Base-by-base conservation (phyloP, 2,329 filamentous ascomycete genomes). In the Lasiodiplodia hormozganensis region DNA sequence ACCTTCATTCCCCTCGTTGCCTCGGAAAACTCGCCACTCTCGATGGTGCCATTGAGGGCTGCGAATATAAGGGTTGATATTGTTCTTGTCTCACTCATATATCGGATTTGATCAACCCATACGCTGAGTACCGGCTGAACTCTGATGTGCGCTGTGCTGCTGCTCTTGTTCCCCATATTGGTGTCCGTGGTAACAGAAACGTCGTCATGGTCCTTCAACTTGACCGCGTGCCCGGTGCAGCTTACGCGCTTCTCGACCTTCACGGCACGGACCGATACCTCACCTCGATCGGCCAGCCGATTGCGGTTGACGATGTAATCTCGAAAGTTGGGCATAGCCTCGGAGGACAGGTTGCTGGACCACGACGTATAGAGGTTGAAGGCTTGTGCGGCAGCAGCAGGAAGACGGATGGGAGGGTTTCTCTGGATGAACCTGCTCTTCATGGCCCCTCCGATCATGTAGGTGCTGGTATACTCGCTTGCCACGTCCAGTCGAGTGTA, bases 21-120 rank as follows among this genome's bases (percentile, higher is more conserved):
- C 18, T 31, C 21, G 4, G 51, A 65, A 7, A 12, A 34, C n/a
- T 28, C 34, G 36, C 67, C 67, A 0, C 25, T 38, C 43, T 64
- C 57, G 16, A 68, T 68, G 11, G 31, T 65, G 34, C 57, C 67
- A 18, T 68, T 68, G 6, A 65, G 23, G 25, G 51, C 23, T 21
- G 67, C 67, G 36, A 68, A 68, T 7, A 68, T 36, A 23, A 68
- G 51, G 12, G 67, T 69, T 5, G 67, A 62, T 4, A 47, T 16
- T 12, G 31, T 57, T 51, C 60, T 47, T n/a, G 51, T 57, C 36
- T 62, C 49, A 25, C 58, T 64, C 28, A 47, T 18, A 34, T 65
- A 66, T 36, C 11, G 25, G 38, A 65, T 49, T n/a, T 56, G 18
- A 36, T 69, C 58, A 8, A 65, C 58, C 67, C 67, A 69, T 14